These are phyloP conservation scores for Nemania bipapillata DNA, from an alignment of 2,329 filamentous ascomycete species.

Conservation along the genomic window DNA sequence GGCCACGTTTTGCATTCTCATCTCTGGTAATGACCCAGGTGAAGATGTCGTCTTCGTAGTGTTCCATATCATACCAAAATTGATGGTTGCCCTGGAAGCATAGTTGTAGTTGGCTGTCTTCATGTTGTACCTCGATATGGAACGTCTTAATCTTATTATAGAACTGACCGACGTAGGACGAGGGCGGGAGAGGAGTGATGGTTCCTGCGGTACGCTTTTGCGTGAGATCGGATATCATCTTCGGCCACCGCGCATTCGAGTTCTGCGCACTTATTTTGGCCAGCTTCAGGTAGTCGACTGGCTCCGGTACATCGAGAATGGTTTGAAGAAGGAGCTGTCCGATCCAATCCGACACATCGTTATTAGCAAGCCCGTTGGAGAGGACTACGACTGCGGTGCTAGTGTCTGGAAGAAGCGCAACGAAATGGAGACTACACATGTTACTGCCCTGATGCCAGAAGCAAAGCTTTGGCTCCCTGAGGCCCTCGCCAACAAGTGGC, in stretches of 20 bases:
- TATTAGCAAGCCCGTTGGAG: not conserved
- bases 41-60: not conserved
- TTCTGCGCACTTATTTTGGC: not conserved
- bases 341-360: conserved; percentile 1
- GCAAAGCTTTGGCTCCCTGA: not conserved
- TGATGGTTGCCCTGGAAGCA: not conserved
- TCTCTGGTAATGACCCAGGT: not conserved
- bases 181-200: not conserved
- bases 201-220: not conserved
- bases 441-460: not conserved
- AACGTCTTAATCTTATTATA: not conserved
- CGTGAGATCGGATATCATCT: not conserved
- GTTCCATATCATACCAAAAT: not conserved
- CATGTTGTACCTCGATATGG: not conserved
- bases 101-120: not conserved
- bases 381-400: not conserved
- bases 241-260: not conserved
- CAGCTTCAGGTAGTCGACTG: not conserved
- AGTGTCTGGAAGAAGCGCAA: not conserved
- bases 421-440: not conserved
- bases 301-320: not conserved
- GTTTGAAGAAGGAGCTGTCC: not conserved
- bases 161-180: not conserved
- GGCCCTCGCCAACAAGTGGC: not conserved
- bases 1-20: not conserved